Evolutionary conservation across 352 stramenopile genomes (phyloP).

Genomic region (Phytopythium litorale): DNA sequence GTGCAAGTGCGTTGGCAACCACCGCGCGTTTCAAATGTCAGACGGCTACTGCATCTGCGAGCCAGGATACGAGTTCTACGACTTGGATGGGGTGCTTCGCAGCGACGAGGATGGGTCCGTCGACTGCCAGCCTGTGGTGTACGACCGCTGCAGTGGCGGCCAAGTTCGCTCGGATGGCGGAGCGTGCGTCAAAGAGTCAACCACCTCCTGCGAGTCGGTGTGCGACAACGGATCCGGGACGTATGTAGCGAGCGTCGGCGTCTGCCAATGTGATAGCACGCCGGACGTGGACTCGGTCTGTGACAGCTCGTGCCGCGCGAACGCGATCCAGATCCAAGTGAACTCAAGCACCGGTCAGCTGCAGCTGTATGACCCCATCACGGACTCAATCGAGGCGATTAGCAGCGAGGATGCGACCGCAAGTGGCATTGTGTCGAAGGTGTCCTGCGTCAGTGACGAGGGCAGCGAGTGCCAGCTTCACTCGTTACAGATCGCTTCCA

Average conservation of each 20-base stretch:
- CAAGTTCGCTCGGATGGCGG: slow-evolving; percentile 79
- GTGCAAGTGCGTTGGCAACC: slow-evolving; percentile 83
- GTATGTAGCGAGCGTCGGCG: slow-evolving; percentile 68
- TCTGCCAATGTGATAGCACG: slow-evolving; percentile 86
- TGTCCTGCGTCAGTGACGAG: slow-evolving; percentile 27
- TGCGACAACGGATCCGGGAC: slow-evolving; percentile 71
- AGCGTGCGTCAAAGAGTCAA: slow-evolving; percentile 43
- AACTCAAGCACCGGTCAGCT: slow-evolving; percentile 49
- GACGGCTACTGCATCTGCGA: slow-evolving; percentile 91
- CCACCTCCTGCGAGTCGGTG: slow-evolving; percentile 43
- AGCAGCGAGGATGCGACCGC: slow-evolving; percentile 7
- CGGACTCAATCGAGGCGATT: slow-evolving; percentile 14
- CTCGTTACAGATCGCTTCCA: slow-evolving; percentile 35
- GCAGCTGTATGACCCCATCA: slow-evolving; percentile 60
- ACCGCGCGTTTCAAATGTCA: slow-evolving; percentile 89
- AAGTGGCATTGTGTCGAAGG: slow-evolving; percentile 40
- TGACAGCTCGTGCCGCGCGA: slow-evolving; percentile 65
- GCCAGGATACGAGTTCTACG: slow-evolving; percentile 90
- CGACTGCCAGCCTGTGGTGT: slow-evolving; percentile 92
- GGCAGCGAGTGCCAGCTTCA: slow-evolving; percentile 50
- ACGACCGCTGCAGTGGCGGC: slow-evolving; percentile 66
- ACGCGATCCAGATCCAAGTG: slow-evolving; percentile 49
- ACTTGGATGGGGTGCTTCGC: slow-evolving; percentile 75
- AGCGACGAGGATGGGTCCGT: slow-evolving; percentile 83
- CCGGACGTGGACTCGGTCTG: slow-evolving; percentile 76